Evolutionary conservation across 371 early-diverging fungal species (phyloP).

Genomic region (Syncephalastrum sp.): DNA sequence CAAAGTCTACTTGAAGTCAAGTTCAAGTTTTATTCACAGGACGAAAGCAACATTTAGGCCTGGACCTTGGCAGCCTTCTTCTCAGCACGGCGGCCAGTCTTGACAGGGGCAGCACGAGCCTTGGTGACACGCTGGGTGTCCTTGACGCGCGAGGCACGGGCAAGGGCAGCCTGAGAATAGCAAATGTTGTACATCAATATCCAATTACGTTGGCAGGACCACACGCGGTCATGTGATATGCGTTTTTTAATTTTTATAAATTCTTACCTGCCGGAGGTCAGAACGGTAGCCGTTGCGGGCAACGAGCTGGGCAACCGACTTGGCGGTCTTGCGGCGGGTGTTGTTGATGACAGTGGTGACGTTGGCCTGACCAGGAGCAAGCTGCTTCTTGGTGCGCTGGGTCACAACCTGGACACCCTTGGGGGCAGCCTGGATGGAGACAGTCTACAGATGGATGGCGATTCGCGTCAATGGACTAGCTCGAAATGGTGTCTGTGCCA

Average conservation of each 20-base stretch:
- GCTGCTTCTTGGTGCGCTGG: slow-evolving; percentile 61
- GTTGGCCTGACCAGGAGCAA: slow-evolving; percentile 56
- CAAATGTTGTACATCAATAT: neutral
- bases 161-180: slow-evolving; percentile 69
- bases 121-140: slow-evolving; percentile 61
- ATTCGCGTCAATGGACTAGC: neutral
- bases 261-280: slow-evolving; percentile 70
- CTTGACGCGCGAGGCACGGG: slow-evolving; percentile 76
- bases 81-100: slow-evolving; percentile 43
- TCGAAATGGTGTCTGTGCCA: neutral
- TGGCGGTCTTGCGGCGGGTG: slow-evolving; percentile 69
- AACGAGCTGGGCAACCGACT: slow-evolving; percentile 70
- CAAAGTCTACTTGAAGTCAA: too few relatives aligned
- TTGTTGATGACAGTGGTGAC: slow-evolving; percentile 61
- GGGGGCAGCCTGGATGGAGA: slow-evolving; percentile 60
- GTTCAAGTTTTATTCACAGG: too few relatives aligned
- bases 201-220: neutral
- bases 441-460: slow-evolving; percentile 43
- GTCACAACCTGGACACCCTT: slow-evolving; percentile 66
- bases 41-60: slow-evolving; percentile 14
- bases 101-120: slow-evolving; percentile 47
- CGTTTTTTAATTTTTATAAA: neutral
- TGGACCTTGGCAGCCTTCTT: slow-evolving; percentile 35
- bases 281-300: slow-evolving; percentile 70
- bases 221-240: neutral